Conservation (phyloP, 306 rosid species). For the Pterocarpus santalinus region DNA sequence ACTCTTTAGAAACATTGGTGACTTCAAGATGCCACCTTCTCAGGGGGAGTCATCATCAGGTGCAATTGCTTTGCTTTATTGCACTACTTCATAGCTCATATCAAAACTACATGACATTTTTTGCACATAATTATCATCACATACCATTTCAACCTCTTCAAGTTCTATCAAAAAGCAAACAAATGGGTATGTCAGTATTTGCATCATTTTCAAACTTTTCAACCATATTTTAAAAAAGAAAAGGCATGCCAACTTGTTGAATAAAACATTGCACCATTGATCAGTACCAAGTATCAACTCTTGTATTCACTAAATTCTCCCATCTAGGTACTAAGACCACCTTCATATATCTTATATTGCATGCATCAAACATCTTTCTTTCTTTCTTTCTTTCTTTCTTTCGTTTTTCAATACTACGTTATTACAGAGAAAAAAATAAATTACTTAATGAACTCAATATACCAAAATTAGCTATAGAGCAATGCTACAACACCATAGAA, state of each 20-base stretch:
- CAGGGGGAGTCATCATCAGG: slow-evolving; percentile 59
- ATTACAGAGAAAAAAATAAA: background rate
- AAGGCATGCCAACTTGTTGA: slow-evolving; percentile 13
- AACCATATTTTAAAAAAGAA: background rate
- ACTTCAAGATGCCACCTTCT: slow-evolving; percentile 45
- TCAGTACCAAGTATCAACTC: background rate
- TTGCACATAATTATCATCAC: slow-evolving; percentile 28
- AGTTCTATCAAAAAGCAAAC: background rate
- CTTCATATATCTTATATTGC: slow-evolving; percentile 33
- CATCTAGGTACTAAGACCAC: background rate
- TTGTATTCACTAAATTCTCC: background rate
- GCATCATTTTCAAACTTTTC: background rate
- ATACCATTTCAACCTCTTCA: background rate
- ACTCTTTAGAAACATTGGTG: slow-evolving; percentile 44
- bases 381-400: background rate
- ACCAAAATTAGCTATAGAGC: slow-evolving; percentile 16
- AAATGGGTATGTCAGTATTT: background rate
- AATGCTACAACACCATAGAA: slow-evolving; percentile 3
- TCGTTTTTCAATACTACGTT: background rate
- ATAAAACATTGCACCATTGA: slow-evolving; percentile 27
- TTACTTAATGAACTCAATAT: background rate
- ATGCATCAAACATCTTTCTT: slow-evolving; percentile 31
- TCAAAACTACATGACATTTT: background rate
- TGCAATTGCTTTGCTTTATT: slow-evolving; percentile 45
- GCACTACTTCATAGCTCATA: background rate